Evolutionary conservation across 352 stramenopile genomes (phyloP), one percentile per base, ranked within the genome.

Genomic region (Pythium brassicae): DNA sequence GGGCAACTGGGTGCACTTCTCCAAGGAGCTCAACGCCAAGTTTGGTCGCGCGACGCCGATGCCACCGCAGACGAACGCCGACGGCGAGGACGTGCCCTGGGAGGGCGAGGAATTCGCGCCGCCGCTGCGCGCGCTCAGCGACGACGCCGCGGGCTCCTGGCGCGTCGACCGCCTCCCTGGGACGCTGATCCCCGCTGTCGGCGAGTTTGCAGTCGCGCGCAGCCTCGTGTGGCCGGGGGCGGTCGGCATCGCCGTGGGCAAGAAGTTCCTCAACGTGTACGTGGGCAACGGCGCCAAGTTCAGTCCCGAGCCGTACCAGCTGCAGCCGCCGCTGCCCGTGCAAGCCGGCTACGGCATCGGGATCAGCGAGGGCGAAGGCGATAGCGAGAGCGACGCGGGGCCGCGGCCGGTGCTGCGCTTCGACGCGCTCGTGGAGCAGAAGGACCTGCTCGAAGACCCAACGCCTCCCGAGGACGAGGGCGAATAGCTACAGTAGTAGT

Each of bases 231-330:
- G 86, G 88, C 91, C 88, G 9, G 91, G 89, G 4, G 89, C 89
- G 2, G 78, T 96, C 22, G 85, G 87, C 32, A 86, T 97, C 42
- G 87, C 77, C 2, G 72, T 83, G 11, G 85, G 81, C 22, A 94
- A 92, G 57, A 91, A 86, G 59, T 96, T 94, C 57, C 71, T 92
- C 4, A 97, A 95, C 66, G 68, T 95, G 25, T 97, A 97, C 54
- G 87, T 96, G 0, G 88, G 89, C 43, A 72, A 96, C 55, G 88
- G 78, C 4, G 62, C 94, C 57, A 92, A 94, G 59, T 83, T 78
- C 55, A 85, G 68, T 35, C 56, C 56, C 8, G 74, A 76, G 63
- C 78, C 74, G 29, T 92, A 75, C 65, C 86, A 80, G 55, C 65
- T 81, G 17, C 70, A 62, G 63, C 63, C 66, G 20, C 77, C 76